Evolutionary conservation across 2,329 filamentous ascomycete species (phyloP).

Genomic region (Aspergillus fructus): DNA sequence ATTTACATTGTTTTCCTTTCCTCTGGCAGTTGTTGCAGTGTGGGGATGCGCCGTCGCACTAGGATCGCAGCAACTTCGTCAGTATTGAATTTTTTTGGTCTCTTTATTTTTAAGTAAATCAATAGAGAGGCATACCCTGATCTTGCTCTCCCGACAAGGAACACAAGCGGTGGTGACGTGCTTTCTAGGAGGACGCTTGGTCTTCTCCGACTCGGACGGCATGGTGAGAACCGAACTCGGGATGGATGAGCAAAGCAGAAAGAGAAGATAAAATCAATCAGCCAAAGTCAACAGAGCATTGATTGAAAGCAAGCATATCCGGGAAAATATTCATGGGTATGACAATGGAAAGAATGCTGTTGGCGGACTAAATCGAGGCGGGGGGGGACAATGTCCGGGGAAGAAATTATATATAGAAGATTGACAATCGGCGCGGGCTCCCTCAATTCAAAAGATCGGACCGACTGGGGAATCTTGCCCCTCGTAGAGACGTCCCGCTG

Average conservation of each 20-base stretch:
- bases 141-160: constrained; percentile 47
- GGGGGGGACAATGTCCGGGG: background rate
- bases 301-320: constrained; percentile 4
- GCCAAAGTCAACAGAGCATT: constrained; percentile 9
- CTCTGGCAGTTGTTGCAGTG: constrained; percentile 40
- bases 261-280: background rate
- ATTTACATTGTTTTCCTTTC: constrained; percentile 39
- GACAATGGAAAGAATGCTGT: constrained; percentile 3
- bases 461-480: constrained; percentile 8
- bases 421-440: background rate
- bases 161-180: constrained; percentile 48
- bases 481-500: background rate
- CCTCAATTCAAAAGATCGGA: background rate
- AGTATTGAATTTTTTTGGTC: background rate
- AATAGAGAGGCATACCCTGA: constrained; percentile 32
- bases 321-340: constrained; percentile 3
- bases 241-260: background rate
- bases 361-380: background rate
- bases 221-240: background rate
- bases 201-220: constrained; percentile 5
- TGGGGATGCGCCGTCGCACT: constrained; percentile 41
- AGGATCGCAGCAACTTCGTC: background rate
- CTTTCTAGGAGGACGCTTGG: constrained; percentile 26
- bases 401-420: background rate
- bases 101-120: background rate